Base-by-base conservation (phyloP, 1,139 yeast species). In the Geotrichum phurueaensis region DNA sequence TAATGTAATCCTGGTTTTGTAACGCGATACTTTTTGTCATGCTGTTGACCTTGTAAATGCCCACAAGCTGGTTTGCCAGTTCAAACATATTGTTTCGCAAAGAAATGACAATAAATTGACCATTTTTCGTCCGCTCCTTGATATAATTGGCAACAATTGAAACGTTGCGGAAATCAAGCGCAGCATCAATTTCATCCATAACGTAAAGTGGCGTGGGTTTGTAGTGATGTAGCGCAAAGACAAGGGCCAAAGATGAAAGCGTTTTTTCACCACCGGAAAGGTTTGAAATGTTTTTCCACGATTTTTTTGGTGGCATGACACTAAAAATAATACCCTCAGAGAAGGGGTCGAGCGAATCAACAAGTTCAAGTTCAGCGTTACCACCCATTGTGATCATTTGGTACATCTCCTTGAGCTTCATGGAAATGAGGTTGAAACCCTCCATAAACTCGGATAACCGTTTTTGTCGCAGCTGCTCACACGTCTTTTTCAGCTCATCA, bases 301-400 rank as follows among this genome's bases (percentile, higher is more conserved):
- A 87, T 73, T 95, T 95, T 76, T 91, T 94, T 0, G 99, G 99
- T 1, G 99, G 99, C 99, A 95, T 95, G 7, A 95, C 99, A 74
- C 97, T 89, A 74, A 95, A 95, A 54, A 91, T 77, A 54, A 95
- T 92, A 43, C 99, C 99, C 75, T 95, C 99, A 0, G 97, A 85
- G 70, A 95, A 95, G n/a, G 99, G 99, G 73, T 95, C 99, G 69
- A 94, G 81, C 66, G 96, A 87, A 71, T 95, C 99, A 23, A 92
- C 98, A 59, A 94, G 81, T 71, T 95, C 99, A 53, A 95, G 79
- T 73, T 95, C 99, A 0, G 99, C 99, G 77, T 92, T 95, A 50
- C 99, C 99, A 18, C 99, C 99, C 96, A 94, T 91, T 0, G 99
- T 95, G 63, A 95, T 94, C 96, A 94, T 89, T 70, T 92, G 96